Conservation (phyloP, 371 early-diverging fungal genomes). For the Saksenaea oblongispora region DNA sequence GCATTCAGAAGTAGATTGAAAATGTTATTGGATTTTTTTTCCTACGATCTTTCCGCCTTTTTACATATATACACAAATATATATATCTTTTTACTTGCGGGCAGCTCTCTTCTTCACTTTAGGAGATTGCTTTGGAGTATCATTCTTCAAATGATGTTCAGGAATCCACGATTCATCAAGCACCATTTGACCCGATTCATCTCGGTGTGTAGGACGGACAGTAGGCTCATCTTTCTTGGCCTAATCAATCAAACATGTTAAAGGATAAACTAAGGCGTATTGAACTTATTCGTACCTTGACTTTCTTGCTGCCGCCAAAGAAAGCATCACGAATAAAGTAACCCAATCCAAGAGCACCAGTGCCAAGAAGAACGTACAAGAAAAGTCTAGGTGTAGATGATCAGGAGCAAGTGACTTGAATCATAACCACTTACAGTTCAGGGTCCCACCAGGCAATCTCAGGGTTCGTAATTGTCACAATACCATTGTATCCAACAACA, state of each 20-base stretch:
- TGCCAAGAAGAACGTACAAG: constrained; percentile 45
- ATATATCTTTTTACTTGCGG: constrained; percentile 28
- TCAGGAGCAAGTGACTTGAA: not conserved
- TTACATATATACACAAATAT: too few relatives aligned
- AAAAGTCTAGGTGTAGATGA: constrained; percentile 27
- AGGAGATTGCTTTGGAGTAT: constrained; percentile 42
- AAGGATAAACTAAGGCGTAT: not conserved
- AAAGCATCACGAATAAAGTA: constrained; percentile 48
- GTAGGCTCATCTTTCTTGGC: constrained; percentile 34
- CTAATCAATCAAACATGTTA: constrained; percentile 4
- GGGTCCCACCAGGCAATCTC: constrained; percentile 47
- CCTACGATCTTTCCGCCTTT: not conserved
- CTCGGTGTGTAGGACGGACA: constrained; percentile 48
- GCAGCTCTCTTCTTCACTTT: constrained; percentile 45
- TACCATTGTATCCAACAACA: constrained; percentile 45
- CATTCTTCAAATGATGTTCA: constrained; percentile 38
- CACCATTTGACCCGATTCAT: constrained; percentile 53
- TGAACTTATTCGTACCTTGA: constrained; percentile 22
- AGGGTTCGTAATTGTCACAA: constrained; percentile 46
- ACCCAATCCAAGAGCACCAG: constrained; percentile 42
- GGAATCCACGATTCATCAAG: constrained; percentile 57
- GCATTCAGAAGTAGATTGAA: too few relatives aligned
- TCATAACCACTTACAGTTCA: constrained; percentile 42
- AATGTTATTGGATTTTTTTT: too few relatives aligned
- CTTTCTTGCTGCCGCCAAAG: constrained; percentile 38